Percentiles rank a stretch among this genome's conserved stretches.
Evolutionary conservation across 2,329 filamentous ascomycete species (phyloP).

Genomic region (Monilinia vaccinii-corymbosi): DNA sequence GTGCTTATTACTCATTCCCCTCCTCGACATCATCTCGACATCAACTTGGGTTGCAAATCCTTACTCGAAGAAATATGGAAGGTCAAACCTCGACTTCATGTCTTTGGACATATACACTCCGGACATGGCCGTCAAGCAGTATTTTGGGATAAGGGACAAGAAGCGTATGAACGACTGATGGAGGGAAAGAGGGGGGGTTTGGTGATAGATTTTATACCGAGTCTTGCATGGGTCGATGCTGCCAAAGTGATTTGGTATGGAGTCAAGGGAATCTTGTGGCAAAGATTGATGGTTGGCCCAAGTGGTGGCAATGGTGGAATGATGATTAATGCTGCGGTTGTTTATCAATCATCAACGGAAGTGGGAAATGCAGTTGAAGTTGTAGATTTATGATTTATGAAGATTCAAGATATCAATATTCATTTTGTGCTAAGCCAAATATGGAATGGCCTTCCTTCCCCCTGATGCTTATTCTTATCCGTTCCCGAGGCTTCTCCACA

Average conservation of each 20-base stretch:
- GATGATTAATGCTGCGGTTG: constrained; percentile 54
- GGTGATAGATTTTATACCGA: constrained; percentile 25
- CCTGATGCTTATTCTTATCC: too few relatives aligned
- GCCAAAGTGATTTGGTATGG: constrained; percentile 43
- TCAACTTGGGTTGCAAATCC: constrained; percentile 47
- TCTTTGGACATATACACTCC: constrained; percentile 60
- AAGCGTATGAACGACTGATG: constrained; percentile 28
- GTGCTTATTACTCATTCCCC: constrained; percentile 59
- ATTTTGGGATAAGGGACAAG: constrained; percentile 53
- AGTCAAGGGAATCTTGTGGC: constrained; percentile 47
- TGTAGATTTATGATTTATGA: constrained; percentile 22
- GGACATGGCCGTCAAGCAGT: constrained; percentile 49
- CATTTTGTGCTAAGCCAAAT: too few relatives aligned
- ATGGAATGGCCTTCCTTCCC: too few relatives aligned
- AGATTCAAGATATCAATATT: too few relatives aligned
- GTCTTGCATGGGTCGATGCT: constrained; percentile 40
- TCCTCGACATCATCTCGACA: constrained; percentile 44
- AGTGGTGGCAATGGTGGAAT: constrained; percentile 38
- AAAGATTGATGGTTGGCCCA: constrained; percentile 43
- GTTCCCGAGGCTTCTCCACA: too few relatives aligned
- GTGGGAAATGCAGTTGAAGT: constrained; percentile 35
- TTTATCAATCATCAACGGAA: constrained; percentile 38
- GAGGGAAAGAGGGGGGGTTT: constrained; percentile 29
- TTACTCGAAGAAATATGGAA: constrained; percentile 50
- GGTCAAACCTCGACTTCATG: constrained; percentile 49